A percentile compares a stretch with the other conserved stretches of the same genome.
Evolutionary conservation across 768 basidiomycete genomes (phyloP).

Genomic region (Auriculariales sp.): DNA sequence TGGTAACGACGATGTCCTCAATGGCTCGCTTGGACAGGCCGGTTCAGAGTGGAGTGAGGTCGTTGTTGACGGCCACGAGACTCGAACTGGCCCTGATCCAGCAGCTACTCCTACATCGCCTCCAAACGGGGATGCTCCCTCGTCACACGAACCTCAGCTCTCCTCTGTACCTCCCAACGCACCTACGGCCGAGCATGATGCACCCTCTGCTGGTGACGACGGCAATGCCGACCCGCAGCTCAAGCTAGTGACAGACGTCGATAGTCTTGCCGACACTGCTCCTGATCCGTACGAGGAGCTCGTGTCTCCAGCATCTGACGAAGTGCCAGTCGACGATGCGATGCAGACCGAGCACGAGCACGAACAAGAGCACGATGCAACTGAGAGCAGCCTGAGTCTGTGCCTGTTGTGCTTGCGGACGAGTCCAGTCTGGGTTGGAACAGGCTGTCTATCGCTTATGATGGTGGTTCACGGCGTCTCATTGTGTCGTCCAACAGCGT

Average conservation of each 20-base stretch:
- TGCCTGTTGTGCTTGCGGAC: neutral
- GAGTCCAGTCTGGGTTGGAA: neutral
- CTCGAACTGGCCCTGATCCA: too few species aligned
- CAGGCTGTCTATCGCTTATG: conserved; percentile 83
- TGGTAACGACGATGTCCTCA: conserved; percentile 15
- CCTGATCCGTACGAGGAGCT: neutral
- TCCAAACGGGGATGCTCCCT: too few species aligned
- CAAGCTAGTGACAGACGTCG: neutral
- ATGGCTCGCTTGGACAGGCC: too few species aligned
- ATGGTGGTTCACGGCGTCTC: conserved; percentile 71
- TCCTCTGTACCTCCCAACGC: conserved; percentile 13
- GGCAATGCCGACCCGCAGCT: too few species aligned
- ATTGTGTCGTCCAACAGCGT: conserved; percentile 84
- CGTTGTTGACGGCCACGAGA: too few species aligned
- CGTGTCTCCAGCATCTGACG: neutral
- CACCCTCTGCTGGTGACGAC: conserved; percentile 30
- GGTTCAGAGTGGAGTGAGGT: too few species aligned
- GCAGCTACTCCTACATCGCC: too few species aligned
- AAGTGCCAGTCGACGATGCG: neutral
- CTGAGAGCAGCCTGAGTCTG: too few species aligned
- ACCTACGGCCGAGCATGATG: conserved; percentile 32
- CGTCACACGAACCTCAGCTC: conserved; percentile 8
- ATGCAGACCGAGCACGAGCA: too few species aligned
- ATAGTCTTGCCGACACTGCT: neutral
- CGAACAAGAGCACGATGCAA: too few species aligned